Evolutionary conservation across 2,329 filamentous ascomycete genomes (phyloP), one percentile per base, ranked within the genome.

Genomic region (Ophiosphaerella narmari): DNA sequence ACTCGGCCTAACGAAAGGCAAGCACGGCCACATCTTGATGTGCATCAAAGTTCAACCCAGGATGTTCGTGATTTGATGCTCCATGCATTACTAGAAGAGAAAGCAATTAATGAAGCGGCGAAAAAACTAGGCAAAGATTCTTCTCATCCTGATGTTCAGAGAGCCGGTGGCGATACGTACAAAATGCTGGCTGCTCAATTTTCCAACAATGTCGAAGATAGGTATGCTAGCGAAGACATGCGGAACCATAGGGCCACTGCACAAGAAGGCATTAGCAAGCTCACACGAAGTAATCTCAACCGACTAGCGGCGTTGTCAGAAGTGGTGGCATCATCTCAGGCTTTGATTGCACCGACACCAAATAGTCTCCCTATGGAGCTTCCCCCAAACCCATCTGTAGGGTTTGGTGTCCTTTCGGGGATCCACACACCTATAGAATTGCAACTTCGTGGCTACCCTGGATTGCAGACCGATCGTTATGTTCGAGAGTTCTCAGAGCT

Each of bases 21-120:
- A 18, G 43, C 50, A 8, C 59, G 55, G 29, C 55, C 48, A 21
- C 46, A 48, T 33, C 38, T 59, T 21, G 56, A 57, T 7, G 26
- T 59, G 39, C 53, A 59, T 35, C 57, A 61, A 33, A 63, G 54
- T 34, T 69, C 65, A 13, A 52, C 58, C 7, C 56, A 65, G 31
- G 57, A 66, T 41, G 53, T 72, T 29, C 66, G 63, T 16, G 72
- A 78, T 46, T 56, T 77, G 12, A 54, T 79, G 9, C 55, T 80
- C 5, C 77, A 79, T 57, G 72, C 77, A 2, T 54, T 80, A 18
- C 63, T 80, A 1, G 77, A 80, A 59, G 73, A 78, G 38, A 71
- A 74, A 44, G 75, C 75, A 32, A 54, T 75, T 8, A 65, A 63
- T 24, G 67, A 77, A 42, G 74, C 75, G 9, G 65, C 74, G 32